These are phyloP conservation scores for Zygosaccharomyces pseudobailii DNA, from an alignment of 1,139 yeast genomes.

Conservation along the genomic window DNA sequence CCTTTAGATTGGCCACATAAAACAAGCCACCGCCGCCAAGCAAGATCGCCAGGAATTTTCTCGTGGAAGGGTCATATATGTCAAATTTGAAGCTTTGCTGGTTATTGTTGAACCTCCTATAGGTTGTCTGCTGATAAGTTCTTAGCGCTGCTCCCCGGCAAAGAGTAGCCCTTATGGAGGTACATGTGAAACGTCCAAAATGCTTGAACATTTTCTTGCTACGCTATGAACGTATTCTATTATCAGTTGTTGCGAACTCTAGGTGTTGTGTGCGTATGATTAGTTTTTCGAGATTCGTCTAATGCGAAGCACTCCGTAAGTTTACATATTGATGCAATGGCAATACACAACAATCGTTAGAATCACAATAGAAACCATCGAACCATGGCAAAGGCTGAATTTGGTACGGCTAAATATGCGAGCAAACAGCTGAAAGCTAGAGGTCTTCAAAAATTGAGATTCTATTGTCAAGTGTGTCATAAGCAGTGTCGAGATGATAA, in stretches of 20 bases:
- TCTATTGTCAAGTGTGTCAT: conserved; percentile 86
- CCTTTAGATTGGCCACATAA: conserved; percentile 61
- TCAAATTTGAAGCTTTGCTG: conserved; percentile 15
- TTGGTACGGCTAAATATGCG: conserved; percentile 77
- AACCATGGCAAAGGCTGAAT: conserved; percentile 56
- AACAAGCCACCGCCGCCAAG: conserved; percentile 42
- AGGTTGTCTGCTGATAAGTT: conserved; percentile 14
- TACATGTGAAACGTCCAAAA: neutral
- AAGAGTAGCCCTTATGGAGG: neutral
- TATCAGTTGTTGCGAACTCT: too few relatives aligned
- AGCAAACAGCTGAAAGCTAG: conserved; percentile 74
- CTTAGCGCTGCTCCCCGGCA: neutral
- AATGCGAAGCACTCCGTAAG: too few relatives aligned
- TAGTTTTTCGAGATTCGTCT: too few relatives aligned
- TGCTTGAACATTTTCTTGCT: neutral
- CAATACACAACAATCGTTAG: neutral
- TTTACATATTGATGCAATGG: too few relatives aligned
- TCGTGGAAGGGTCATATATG: conserved; percentile 26
- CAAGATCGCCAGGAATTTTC: conserved; percentile 27
- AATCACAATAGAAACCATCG: neutral
- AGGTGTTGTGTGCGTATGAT: too few relatives aligned
- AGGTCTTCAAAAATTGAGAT: conserved; percentile 80
- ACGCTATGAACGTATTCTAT: too few relatives aligned
- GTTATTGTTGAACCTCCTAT: conserved; percentile 31
- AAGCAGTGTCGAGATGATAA: conserved; percentile 95